Evolutionary conservation across 495 filamentous ascomycete species (phyloP), one percentile per base, ranked within the genome.

Genomic region (Penicillium lagena): DNA sequence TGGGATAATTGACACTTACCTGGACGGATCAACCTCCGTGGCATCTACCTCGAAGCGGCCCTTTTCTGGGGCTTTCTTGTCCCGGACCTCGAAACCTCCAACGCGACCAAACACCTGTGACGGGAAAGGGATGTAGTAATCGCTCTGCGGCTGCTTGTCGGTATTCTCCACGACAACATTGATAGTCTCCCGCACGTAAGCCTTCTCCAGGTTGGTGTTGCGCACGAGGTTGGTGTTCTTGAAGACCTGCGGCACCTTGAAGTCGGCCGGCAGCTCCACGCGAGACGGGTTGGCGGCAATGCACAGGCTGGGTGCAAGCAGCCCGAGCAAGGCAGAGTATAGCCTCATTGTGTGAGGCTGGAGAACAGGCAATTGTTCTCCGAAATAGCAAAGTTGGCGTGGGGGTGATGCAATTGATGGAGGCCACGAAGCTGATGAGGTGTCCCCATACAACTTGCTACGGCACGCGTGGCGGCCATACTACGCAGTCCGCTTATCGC

Each of bases 131-230:
- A 96, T 56, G 64, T 83, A 96, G 77, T 96, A 97, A 62, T 90
- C 83, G 66, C 76, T 75, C 59, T 97, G 93, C 9, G 89, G 77
- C 40, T 81, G 67, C 32, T 76, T 80, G 56, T 78, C 77, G 52
- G 85, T 70, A 67, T 98, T 98, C 76, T 98, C 89, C 40, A 97
- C 83, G 27, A 95, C 75, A 8, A 95, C 86, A 70, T 97, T 96
- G 76, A 96, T 80, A 10, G 79, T 85, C 61, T 97, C 90, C 54
- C 87, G 85, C 14, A 80, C 80, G 56, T 91, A 97, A 47, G 80
- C 83, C 70, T 96, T 96, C 59, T 96, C 91, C 43, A 96, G 65
- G 56, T 95, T 96, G 54, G 90, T 83, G 43, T 86, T 83, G 47
- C 95, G 87, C 42, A 97, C 81, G 17, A 96, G 62, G 64, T 97